These are phyloP conservation scores for Martensiomyces pterosporus DNA, from an alignment of 192 early-diverging fungal species.

Conservation along the genomic window DNA sequence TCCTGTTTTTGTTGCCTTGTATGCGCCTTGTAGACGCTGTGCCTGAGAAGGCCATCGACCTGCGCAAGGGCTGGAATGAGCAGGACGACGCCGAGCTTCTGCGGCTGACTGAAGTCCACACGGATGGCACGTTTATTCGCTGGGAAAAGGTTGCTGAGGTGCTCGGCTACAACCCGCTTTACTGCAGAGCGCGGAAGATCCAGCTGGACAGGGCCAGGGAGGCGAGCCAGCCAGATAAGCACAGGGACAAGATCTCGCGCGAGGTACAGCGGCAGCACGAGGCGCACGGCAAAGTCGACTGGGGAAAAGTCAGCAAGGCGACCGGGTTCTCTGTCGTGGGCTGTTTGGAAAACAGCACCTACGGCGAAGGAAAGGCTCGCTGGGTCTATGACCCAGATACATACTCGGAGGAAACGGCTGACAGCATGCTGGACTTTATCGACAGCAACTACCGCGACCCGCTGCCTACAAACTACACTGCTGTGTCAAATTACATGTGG, in stretches of 20 bases:
- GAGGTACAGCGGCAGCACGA: constrained; percentile 3
- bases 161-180: neutral
- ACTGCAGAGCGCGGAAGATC: neutral
- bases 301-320: neutral
- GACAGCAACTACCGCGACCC: constrained; percentile 8
- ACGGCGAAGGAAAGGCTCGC: neutral
- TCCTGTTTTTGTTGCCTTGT: too few relatives aligned
- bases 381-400: constrained; percentile 10
- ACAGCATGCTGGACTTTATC: constrained; percentile 15
- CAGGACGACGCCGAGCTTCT: neutral
- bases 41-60: too few relatives aligned
- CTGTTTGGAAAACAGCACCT: constrained; percentile 10
- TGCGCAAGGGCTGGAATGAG: too few relatives aligned
- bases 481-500: constrained; percentile 27
- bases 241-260: too few relatives aligned
- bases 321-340: neutral
- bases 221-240: neutral
- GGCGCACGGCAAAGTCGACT: neutral
- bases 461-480: constrained; percentile 2
- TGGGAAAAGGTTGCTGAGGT: neutral
- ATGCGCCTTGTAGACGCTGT: too few relatives aligned
- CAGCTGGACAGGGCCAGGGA: neutral
- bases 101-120: neutral
- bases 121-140: neutral
- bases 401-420: constrained; percentile 3